These are phyloP conservation scores for Fistulinella staudtii DNA, from an alignment of 1,284 basidiomycete species.

Conservation along the genomic window DNA sequence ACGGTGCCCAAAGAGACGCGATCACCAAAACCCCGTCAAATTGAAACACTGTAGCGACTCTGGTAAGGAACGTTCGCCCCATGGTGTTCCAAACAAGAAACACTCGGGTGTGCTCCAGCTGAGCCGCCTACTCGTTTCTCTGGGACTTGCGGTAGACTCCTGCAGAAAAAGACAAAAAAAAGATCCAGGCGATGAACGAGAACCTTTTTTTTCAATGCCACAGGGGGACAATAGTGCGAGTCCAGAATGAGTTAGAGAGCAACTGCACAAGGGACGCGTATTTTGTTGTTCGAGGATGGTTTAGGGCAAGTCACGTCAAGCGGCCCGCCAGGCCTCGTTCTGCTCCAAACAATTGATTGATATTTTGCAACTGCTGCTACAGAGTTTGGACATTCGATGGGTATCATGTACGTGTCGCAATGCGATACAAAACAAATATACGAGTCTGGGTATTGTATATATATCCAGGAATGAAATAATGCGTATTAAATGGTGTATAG, in stretches of 20 bases:
- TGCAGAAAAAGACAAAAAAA: conserved; percentile 28
- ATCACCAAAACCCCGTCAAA: background rate
- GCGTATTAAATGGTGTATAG: conserved; percentile 24
- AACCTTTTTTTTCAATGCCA: conserved; percentile 19
- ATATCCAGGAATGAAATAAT: conserved; percentile 10
- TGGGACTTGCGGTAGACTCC: conserved; percentile 51
- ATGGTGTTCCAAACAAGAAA: conserved; percentile 14
- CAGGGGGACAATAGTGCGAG: conserved; percentile 54
- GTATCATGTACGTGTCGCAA: conserved; percentile 6
- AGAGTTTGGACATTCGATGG: no score
- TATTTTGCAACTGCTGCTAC: no score
- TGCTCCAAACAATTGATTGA: no score
- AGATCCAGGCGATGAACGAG: background rate
- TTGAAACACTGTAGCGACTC: conserved; percentile 33
- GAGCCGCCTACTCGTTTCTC: conserved; percentile 36
- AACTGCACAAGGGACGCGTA: fast-evolving
- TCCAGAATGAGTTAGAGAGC: conserved; percentile 39
- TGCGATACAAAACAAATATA: background rate
- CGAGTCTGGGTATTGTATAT: background rate
- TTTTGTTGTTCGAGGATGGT: background rate
- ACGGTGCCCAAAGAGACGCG: no score
- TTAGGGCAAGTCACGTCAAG: conserved; percentile 22
- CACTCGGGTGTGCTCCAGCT: conserved; percentile 43
- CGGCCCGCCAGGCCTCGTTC: no score
- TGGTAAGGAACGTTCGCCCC: conserved; percentile 50